Evolutionary conservation across 2,329 filamentous ascomycete genomes (phyloP), one percentile per base, ranked within the genome.

Genomic region (Fusarium illudens): DNA sequence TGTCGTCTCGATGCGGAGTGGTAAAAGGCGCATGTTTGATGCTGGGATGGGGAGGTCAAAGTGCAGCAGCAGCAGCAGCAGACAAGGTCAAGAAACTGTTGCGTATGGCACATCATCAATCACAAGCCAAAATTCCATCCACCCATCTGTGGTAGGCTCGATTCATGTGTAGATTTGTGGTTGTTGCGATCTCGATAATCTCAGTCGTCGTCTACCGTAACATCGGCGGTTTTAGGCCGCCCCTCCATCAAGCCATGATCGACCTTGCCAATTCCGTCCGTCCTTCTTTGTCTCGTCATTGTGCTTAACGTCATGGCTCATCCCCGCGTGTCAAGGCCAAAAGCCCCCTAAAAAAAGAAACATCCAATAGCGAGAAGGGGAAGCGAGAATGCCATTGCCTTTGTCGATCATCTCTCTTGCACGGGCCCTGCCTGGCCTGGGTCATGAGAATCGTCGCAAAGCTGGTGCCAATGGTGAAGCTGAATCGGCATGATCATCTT

Each of bases 261-360:
- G 27, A 25, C 57, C 46, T 55, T 29, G 15, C 44, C 33, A 34
- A 39, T 37, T 30, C 34, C 44, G 15, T 53, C 49, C 51, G 63
- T 58, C 48, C 37, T 22, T 32, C 29, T 27, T 34, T 54, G 51
- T 49, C 37, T 64, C 59, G 66, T 67, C 62, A 69, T 64, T 52
- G 30, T 49, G 48, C 42, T 64, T 55, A 67, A 67, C 66, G 55
- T 64, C 62, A 69, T 70, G 53, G 58, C 34, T 36, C 37, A 36
- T 60, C 46, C 53, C 44, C 37, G 42, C 46, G 17, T 30, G 27
- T 59, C 34, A 33, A 58, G 39, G 37, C 13, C 36, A 61, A 51
- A 60, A 33, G 33, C 19, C n/a, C n/a, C n/a, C n/a, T n/a, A 17
- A 46, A 39, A 51, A 32, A 32, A 17, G 22, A 39, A 22, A 56